Percentiles rank a stretch among this genome's conserved stretches.
Evolutionary conservation across 2,329 filamentous ascomycete genomes (phyloP).

Genomic region (Stachybotrys elegans): DNA sequence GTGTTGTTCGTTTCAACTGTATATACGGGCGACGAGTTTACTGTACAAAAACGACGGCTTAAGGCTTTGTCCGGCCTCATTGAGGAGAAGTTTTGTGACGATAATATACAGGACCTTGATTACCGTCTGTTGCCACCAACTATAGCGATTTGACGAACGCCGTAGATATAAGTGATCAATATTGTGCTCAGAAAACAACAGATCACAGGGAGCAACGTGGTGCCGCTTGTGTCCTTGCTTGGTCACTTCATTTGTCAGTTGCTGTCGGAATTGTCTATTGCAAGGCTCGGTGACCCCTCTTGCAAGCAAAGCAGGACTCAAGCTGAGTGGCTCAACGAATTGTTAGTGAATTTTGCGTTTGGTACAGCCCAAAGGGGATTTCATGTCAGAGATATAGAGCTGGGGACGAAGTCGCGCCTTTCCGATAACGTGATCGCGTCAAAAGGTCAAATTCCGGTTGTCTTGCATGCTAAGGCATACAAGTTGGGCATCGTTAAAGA

Average conservation of each 20-base stretch:
- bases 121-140: not conserved
- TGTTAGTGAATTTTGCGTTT: not conserved
- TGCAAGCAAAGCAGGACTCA: not conserved
- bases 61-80: not conserved
- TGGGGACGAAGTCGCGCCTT: not conserved
- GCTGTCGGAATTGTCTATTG: not conserved
- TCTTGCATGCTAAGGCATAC: not conserved
- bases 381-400: not conserved
- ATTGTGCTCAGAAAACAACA: not conserved
- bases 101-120: not conserved
- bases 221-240: not conserved
- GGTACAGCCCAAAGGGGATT: not conserved
- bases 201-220: conserved; percentile 1
- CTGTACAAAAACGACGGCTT: not conserved
- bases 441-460: not conserved
- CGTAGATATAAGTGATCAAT: conserved; percentile 2
- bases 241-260: not conserved
- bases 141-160: not conserved
- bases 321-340: not conserved
- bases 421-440: not conserved
- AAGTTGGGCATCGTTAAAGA: not conserved
- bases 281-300: not conserved
- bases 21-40: not conserved
- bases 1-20: conserved; percentile 1
- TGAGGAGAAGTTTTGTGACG: not conserved